Percentiles rank a stretch among this genome's conserved stretches.
Conservation (phyloP, 805 yeast genomes). For the Kazachstania bromeliacearum region DNA sequence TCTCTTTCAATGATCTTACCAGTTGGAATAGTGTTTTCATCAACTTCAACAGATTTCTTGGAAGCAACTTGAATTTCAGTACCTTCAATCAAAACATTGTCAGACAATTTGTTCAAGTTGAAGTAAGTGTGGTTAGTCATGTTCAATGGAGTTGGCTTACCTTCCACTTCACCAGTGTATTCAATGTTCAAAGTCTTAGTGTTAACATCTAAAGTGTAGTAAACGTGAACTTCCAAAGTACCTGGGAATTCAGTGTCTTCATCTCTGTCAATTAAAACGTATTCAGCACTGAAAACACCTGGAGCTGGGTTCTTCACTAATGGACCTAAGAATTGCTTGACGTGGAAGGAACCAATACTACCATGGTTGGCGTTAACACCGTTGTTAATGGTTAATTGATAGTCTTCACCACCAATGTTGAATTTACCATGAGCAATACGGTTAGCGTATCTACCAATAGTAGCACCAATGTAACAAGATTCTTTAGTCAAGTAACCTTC, state of each 20-base stretch:
- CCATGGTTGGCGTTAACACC: conserved; percentile 42
- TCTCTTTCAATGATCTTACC: conserved; percentile 32
- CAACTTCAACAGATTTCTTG: conserved; percentile 36
- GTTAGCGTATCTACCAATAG: conserved; percentile 59
- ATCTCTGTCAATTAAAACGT: conserved; percentile 36
- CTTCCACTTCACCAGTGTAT: conserved; percentile 30
- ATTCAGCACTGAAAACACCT: conserved; percentile 29
- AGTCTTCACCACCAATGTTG: conserved; percentile 33
- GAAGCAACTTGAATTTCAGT: conserved; percentile 34
- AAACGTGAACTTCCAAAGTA: conserved; percentile 37
- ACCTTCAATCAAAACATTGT: conserved; percentile 28
- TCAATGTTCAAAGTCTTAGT: conserved; percentile 37
- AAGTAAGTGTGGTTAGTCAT: conserved; percentile 59
- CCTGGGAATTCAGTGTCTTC: conserved; percentile 56
- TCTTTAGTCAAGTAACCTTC: conserved; percentile 23
- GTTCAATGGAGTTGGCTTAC: conserved; percentile 41
- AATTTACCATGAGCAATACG: conserved; percentile 41
- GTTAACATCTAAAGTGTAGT: conserved; percentile 34
- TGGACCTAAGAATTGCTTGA: conserved; percentile 45
- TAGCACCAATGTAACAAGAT: conserved; percentile 52
- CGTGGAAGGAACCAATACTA: conserved; percentile 44
- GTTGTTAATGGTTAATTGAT: conserved; percentile 37
- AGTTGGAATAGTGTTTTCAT: conserved; percentile 35
- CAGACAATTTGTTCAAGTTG: conserved; percentile 34
- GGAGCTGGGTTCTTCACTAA: conserved; percentile 30